A percentile compares a stretch with the other conserved stretches of the same genome.
These are phyloP conservation scores for Boechera divaricarpa DNA, from an alignment of 345 rosid genomes.

Conservation along the genomic window DNA sequence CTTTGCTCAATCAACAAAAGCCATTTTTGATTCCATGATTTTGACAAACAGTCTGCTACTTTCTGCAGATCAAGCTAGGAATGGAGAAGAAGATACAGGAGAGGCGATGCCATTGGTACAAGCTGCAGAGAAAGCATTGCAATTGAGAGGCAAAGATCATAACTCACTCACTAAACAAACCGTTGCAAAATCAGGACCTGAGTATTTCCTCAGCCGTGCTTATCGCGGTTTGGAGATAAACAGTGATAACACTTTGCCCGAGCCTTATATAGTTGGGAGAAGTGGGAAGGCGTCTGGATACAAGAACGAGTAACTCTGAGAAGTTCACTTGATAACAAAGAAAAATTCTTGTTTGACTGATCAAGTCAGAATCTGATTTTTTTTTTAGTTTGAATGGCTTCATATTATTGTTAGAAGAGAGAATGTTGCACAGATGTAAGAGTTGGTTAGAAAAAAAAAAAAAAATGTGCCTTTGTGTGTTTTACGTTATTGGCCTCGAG, in stretches of 20 bases:
- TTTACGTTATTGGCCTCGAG: background rate
- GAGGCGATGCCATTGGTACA: slow-evolving; percentile 68
- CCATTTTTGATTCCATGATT: background rate
- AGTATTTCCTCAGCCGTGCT: slow-evolving; percentile 65
- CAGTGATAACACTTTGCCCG: slow-evolving; percentile 52
- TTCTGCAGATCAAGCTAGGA: slow-evolving; percentile 43
- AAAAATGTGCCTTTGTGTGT: background rate
- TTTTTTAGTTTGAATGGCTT: background rate
- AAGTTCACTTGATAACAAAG: background rate
- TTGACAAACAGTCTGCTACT: slow-evolving; percentile 22
- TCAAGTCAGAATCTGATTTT: background rate
- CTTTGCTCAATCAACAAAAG: background rate
- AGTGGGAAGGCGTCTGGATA: slow-evolving; percentile 81
- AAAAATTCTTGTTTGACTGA: background rate
- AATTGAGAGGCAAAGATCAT: slow-evolving; percentile 54
- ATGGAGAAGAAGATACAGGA: slow-evolving; percentile 44
- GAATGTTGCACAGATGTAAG: background rate
- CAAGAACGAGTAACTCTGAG: slow-evolving; percentile 50
- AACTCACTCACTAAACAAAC: slow-evolving; percentile 55
- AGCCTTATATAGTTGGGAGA: slow-evolving; percentile 68
- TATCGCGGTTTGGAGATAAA: slow-evolving; percentile 79
- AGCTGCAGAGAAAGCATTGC: slow-evolving; percentile 69
- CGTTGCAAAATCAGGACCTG: slow-evolving; percentile 79
- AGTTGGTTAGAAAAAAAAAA: background rate
- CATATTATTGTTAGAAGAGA: background rate